Conservation (phyloP, 1,139 yeast genomes). For the Blastobotrys malaysiensis region DNA sequence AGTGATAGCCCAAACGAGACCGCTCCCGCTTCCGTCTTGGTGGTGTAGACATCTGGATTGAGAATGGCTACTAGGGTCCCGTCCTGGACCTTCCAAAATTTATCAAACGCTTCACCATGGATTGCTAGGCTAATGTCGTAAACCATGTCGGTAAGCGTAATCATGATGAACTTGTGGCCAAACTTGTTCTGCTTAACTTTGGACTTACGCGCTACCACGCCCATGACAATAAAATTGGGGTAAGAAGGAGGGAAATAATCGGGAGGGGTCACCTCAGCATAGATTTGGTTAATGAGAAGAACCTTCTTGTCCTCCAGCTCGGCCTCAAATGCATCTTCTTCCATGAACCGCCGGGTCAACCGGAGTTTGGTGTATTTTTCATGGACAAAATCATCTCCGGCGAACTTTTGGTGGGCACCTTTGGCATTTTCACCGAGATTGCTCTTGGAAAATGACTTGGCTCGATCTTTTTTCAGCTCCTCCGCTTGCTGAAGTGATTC, state of each 20-base stretch:
- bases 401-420: constrained; percentile 1
- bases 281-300: constrained; percentile 21
- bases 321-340: constrained; percentile 8
- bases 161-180: constrained; percentile 50
- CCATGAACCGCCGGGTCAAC: constrained; percentile 15
- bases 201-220: constrained; percentile 57
- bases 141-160: constrained; percentile 65
- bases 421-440: constrained; percentile 5
- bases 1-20: constrained; percentile 59
- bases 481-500: not conserved
- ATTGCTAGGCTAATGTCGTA: constrained; percentile 55
- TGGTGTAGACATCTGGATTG: constrained; percentile 59
- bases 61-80: constrained; percentile 73
- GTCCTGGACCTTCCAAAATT: constrained; percentile 62
- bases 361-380: constrained; percentile 19
- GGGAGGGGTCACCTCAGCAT: constrained; percentile 58
- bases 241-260: constrained; percentile 61
- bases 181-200: constrained; percentile 42
- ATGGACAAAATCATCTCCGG: constrained; percentile 7
- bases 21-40: constrained; percentile 19
- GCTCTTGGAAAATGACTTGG: constrained; percentile 10
- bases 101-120: constrained; percentile 62
- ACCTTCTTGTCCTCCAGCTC: constrained; percentile 21
- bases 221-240: constrained; percentile 71
- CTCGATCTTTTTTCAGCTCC: constrained; percentile 10